These are phyloP conservation scores for Neonectria ditissima DNA, from an alignment of 2,329 filamentous ascomycete species.

Conservation along the genomic window DNA sequence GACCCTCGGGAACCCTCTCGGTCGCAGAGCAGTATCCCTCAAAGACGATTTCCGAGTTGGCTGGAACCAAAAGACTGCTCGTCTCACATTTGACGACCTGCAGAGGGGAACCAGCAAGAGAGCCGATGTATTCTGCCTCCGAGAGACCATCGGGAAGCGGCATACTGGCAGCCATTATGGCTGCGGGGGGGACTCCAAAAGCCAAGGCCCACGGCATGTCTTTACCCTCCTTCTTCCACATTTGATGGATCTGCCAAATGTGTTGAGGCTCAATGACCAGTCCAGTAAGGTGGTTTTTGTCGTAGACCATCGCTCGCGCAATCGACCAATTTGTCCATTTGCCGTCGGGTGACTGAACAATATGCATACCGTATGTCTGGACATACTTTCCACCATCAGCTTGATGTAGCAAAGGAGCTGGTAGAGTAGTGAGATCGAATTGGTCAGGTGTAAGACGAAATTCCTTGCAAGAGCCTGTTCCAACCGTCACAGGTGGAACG, in stretches of 20 bases:
- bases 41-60: slow-evolving; percentile 62
- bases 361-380: slow-evolving; percentile 63
- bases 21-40: slow-evolving; percentile 61
- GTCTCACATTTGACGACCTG: slow-evolving; percentile 65
- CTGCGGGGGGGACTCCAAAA: slow-evolving; percentile 63
- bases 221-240: slow-evolving; percentile 58
- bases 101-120: slow-evolving; percentile 57
- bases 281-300: slow-evolving; percentile 55
- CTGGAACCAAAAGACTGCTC: slow-evolving; percentile 61
- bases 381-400: slow-evolving; percentile 63
- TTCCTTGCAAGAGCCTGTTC: slow-evolving; percentile 35
- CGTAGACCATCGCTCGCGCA: slow-evolving; percentile 59
- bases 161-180: slow-evolving; percentile 62
- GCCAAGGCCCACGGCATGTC: slow-evolving; percentile 62
- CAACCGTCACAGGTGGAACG: slow-evolving; percentile 51
- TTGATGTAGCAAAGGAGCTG: slow-evolving; percentile 57
- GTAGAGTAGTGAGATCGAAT: slow-evolving; percentile 52
- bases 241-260: slow-evolving; percentile 58
- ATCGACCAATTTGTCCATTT: slow-evolving; percentile 64
- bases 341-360: slow-evolving; percentile 59
- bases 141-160: slow-evolving; percentile 61
- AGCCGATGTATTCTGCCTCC: slow-evolving; percentile 62
- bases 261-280: slow-evolving; percentile 60
- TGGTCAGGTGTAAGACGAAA: slow-evolving; percentile 25
- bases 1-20: slow-evolving; percentile 58